phyloP scores from a whole-genome alignment of 352 stramenopile species.

The Salisapilia sapeloensis region DNA sequence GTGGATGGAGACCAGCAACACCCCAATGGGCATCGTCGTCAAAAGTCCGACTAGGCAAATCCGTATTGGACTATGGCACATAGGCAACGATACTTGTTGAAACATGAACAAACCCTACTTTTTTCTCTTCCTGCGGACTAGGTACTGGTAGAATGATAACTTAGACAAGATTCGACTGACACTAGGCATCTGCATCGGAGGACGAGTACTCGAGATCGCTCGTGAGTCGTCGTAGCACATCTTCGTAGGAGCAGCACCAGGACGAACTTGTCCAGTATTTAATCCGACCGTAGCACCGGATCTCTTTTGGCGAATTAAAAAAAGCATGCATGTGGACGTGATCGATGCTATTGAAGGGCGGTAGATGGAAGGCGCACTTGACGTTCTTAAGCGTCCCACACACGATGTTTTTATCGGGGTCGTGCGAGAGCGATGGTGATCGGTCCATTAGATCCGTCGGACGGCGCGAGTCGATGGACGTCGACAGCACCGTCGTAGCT shows the following conservation, averaged over 20 bases:
- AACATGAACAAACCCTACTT: no score
- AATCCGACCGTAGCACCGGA: slow-evolving; percentile 42
- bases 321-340: slow-evolving; percentile 20
- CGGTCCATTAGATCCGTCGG: not conserved
- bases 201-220: no score
- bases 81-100: no score
- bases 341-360: slow-evolving; percentile 22
- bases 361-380: slow-evolving; percentile 20
- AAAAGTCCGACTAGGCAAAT: no score
- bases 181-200: no score
- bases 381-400: slow-evolving; percentile 2
- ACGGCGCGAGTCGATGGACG: not conserved
- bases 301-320: slow-evolving; percentile 11
- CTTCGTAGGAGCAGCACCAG: slow-evolving; percentile 68
- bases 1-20: slow-evolving; percentile 52
- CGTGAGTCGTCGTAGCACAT: slow-evolving; percentile 31
- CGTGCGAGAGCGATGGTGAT: slow-evolving; percentile 2
- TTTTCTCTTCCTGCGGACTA: no score
- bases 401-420: slow-evolving; percentile 4
- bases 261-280: slow-evolving; percentile 73
- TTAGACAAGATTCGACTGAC: no score
- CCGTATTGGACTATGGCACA: no score
- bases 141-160: no score
- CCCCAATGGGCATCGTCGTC: slow-evolving; percentile 26
- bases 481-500: slow-evolving; percentile 20